phyloP scores from a whole-genome alignment of 2,329 filamentous ascomycete species.

The Curvularia eragrostidis region DNA sequence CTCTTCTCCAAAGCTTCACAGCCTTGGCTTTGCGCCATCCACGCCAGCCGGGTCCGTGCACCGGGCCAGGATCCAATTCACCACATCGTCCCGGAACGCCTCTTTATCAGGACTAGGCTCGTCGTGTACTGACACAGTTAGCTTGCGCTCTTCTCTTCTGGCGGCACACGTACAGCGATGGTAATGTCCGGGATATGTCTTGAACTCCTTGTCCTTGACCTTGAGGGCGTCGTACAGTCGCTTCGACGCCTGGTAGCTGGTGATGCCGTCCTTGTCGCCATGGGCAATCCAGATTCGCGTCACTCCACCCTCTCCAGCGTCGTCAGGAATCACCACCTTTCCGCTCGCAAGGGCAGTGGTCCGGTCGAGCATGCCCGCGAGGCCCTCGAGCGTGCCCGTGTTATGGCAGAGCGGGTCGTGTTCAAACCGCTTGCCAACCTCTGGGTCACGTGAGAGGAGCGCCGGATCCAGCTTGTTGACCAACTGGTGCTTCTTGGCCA shows the following conservation, averaged over 20 bases:
- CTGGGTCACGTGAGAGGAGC: slow-evolving; percentile 71
- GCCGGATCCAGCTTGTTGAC: slow-evolving; percentile 68
- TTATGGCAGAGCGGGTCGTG: slow-evolving; percentile 78
- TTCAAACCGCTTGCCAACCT: slow-evolving; percentile 65
- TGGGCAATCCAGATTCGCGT: slow-evolving; percentile 74
- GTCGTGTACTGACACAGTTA: slow-evolving; percentile 45
- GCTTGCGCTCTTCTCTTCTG: background rate
- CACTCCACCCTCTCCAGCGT: slow-evolving; percentile 60
- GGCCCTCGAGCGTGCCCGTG: slow-evolving; percentile 82
- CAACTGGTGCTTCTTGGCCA: slow-evolving; percentile 73
- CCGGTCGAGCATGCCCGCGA: slow-evolving; percentile 79
- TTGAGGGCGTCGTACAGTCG: slow-evolving; percentile 65
- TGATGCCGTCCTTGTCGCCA: slow-evolving; percentile 75
- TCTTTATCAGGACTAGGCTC: slow-evolving; percentile 47
- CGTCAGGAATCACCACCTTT: slow-evolving; percentile 54
- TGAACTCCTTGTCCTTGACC: slow-evolving; percentile 73
- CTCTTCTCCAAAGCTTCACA: slow-evolving; percentile 25
- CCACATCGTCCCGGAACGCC: slow-evolving; percentile 45
- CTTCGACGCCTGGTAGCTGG: slow-evolving; percentile 69
- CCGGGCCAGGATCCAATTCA: slow-evolving; percentile 45
- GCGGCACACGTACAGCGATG: slow-evolving; percentile 65
- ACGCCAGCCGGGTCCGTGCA: slow-evolving; percentile 40
- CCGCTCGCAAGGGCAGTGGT: slow-evolving; percentile 66
- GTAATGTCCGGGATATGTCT: slow-evolving; percentile 76
- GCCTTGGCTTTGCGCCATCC: slow-evolving; percentile 43